phyloP scores from a whole-genome alignment of 2,329 filamentous ascomycete species.

The Epichloe baconii region DNA sequence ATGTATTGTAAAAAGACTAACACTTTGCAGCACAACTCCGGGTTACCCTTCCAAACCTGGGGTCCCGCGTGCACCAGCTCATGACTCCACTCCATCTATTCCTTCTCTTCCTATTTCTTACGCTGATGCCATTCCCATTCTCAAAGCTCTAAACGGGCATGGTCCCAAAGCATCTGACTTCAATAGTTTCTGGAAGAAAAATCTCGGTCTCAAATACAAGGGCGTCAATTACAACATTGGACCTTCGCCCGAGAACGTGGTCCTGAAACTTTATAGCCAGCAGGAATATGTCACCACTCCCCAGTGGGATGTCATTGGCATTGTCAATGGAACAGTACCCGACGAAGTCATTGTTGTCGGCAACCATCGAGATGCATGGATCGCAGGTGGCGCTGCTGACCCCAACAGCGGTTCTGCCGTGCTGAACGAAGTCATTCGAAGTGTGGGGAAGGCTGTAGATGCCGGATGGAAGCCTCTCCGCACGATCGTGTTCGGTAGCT shows the following conservation, averaged over 20 bases:
- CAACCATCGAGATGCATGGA: constrained; percentile 89
- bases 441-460: constrained; percentile 57
- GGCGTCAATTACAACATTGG: constrained; percentile 78
- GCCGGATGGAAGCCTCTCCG: constrained; percentile 51
- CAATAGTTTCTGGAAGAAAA: constrained; percentile 55
- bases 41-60: constrained; percentile 89
- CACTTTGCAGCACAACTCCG: constrained; percentile 54
- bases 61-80: constrained; percentile 59
- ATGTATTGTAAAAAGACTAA: background rate
- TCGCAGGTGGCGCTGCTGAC: constrained; percentile 70
- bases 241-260: constrained; percentile 59
- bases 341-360: constrained; percentile 82
- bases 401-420: constrained; percentile 73
- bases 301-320: constrained; percentile 82
- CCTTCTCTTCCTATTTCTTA: constrained; percentile 90
- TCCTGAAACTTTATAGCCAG: constrained; percentile 62
- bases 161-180: constrained; percentile 68
- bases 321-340: constrained; percentile 75
- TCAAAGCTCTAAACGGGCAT: constrained; percentile 82
- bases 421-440: constrained; percentile 64
- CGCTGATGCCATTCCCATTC: constrained; percentile 67
- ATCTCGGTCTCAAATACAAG: constrained; percentile 62
- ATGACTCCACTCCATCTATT: constrained; percentile 64
- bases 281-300: constrained; percentile 74
- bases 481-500: constrained; percentile 80